A percentile compares a stretch with the other conserved stretches of the same genome.
Evolutionary conservation across 2,329 filamentous ascomycete species (phyloP).

Genomic region (Orbilia javanica): DNA sequence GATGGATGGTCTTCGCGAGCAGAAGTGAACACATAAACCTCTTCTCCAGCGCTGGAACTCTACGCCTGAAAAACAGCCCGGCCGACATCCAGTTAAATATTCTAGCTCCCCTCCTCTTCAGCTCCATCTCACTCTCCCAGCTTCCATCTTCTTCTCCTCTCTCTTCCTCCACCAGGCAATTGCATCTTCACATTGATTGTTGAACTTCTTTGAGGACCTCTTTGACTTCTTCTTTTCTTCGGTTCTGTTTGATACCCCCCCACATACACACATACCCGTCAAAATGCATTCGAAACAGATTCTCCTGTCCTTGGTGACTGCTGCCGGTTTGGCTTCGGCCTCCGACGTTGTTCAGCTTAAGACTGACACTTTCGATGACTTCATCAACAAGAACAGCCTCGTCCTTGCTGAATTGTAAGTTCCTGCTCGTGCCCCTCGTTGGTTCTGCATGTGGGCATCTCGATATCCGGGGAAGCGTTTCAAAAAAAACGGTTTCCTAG

Average conservation of each 20-base stretch:
- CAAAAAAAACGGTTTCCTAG: not conserved
- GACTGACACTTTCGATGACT: slow-evolving; percentile 86
- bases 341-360: slow-evolving; percentile 89
- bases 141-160: slow-evolving; percentile 34
- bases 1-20: slow-evolving; percentile 25
- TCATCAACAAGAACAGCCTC: slow-evolving; percentile 85
- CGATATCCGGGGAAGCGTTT: slow-evolving; percentile 1
- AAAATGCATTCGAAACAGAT: slow-evolving; percentile 53
- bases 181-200: slow-evolving; percentile 37
- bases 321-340: slow-evolving; percentile 73
- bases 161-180: slow-evolving; percentile 29
- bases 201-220: slow-evolving; percentile 24
- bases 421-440: too few species aligned
- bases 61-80: slow-evolving; percentile 18
- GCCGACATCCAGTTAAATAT: slow-evolving; percentile 37
- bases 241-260: slow-evolving; percentile 11
- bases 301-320: slow-evolving; percentile 64
- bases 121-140: slow-evolving; percentile 21
- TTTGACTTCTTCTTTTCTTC: slow-evolving; percentile 9
- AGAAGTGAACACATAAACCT: slow-evolving; percentile 57
- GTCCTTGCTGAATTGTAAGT: slow-evolving; percentile 92
- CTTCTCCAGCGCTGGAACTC: slow-evolving; percentile 41
- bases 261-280: slow-evolving; percentile 27
- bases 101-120: slow-evolving; percentile 37
- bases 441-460: too few species aligned